Conservation (phyloP, 352 stramenopile species). For the Paralagenidium karlingii region DNA sequence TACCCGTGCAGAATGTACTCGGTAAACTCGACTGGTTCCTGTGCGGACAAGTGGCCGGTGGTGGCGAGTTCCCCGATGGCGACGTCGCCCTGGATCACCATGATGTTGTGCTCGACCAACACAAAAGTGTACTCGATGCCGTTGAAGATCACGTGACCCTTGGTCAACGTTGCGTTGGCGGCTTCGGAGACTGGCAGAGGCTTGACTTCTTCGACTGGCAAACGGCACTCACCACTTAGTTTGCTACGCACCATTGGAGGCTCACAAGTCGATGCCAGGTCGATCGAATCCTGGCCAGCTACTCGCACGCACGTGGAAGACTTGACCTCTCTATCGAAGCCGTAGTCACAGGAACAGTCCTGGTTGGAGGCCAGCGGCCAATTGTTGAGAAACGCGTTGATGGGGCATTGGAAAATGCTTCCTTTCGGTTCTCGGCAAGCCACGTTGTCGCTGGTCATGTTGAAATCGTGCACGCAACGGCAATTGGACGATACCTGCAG, state of each 20-base stretch:
- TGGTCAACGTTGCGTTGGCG: constrained; percentile 5
- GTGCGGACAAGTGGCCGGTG: constrained; percentile 9
- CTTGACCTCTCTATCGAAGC: constrained; percentile 22
- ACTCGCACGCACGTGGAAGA: constrained; percentile 21
- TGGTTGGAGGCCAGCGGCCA: constrained; percentile 23
- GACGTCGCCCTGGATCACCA: constrained; percentile 70
- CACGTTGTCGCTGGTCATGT: constrained; percentile 4
- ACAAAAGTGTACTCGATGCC: constrained; percentile 78
- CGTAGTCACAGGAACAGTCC: constrained; percentile 35
- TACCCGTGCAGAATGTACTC: constrained; percentile 50
- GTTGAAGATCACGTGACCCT: constrained; percentile 40
- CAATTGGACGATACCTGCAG: constrained; percentile 64
- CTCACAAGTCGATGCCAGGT: constrained; percentile 24
- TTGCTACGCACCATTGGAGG: constrained; percentile 24
- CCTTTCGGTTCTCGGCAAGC: constrained; percentile 2
- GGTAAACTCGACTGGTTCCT: background rate
- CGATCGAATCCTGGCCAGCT: constrained; percentile 13
- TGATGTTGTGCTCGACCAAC: constrained; percentile 49
- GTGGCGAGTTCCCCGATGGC: constrained; percentile 44
- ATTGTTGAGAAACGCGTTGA: constrained; percentile 26
- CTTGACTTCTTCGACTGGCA: constrained; percentile 46
- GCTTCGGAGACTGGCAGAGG: background rate
- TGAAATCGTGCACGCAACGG: constrained; percentile 51
- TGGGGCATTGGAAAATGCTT: constrained; percentile 27
- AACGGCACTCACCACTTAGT: constrained; percentile 40